Evolutionary conservation across 169 alveolate species (phyloP).

Genomic region (Blepharisma undulans): DNA sequence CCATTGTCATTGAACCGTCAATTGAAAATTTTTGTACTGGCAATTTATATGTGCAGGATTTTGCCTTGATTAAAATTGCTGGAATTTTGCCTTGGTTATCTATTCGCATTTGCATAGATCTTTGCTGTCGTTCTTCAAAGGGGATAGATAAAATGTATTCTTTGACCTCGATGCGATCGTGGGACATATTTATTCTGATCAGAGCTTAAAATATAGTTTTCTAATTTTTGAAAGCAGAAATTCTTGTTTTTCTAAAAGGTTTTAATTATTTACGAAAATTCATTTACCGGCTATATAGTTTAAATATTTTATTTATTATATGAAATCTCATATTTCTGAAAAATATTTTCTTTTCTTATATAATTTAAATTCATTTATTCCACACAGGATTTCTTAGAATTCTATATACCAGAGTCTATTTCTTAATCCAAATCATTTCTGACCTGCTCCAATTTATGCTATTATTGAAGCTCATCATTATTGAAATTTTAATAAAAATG

Average conservation of each 20-base stretch:
- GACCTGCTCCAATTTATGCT: background rate
- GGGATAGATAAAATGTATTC: background rate
- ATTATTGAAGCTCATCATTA: background rate
- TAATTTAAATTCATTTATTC: too few species aligned
- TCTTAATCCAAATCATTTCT: background rate
- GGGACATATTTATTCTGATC: background rate
- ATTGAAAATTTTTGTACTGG: conserved; percentile 9
- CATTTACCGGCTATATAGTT: background rate
- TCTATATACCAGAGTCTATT: too few species aligned
- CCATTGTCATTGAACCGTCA: conserved; percentile 18
- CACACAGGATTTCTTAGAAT: too few species aligned
- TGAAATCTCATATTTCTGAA: background rate
- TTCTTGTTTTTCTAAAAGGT: too few species aligned
- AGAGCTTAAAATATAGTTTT: background rate
- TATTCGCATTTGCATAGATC: background rate
- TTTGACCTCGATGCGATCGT: background rate
- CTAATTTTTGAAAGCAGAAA: background rate
- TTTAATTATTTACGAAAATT: too few species aligned
- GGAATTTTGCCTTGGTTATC: conserved; percentile 8
- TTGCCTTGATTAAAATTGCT: background rate
- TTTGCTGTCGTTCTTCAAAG: background rate
- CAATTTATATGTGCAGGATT: conserved; percentile 2
- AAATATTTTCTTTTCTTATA: background rate
- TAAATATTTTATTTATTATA: too few species aligned
- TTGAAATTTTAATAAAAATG: background rate